Evolutionary conservation across 2,329 filamentous ascomycete genomes (phyloP).

Genomic region (Aspergillus quadrilineatus): DNA sequence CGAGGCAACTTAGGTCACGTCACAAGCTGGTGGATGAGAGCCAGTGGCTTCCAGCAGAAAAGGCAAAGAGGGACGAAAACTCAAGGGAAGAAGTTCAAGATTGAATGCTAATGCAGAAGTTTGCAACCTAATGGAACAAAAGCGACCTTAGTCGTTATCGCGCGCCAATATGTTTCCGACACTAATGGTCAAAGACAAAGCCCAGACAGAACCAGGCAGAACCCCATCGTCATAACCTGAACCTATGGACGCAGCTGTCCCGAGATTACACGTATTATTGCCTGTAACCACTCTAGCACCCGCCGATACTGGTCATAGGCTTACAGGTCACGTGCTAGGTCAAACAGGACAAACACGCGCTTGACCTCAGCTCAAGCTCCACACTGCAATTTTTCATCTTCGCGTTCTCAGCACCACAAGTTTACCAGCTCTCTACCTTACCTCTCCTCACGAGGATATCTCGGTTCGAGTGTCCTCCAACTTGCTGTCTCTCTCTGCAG

Average conservation of each 20-base stretch:
- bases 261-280: slow-evolving; percentile 3
- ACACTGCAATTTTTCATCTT: slow-evolving; percentile 33
- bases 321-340: neutral
- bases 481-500: slow-evolving; percentile 25
- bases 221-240: slow-evolving; percentile 30
- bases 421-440: slow-evolving; percentile 1
- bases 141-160: too few species aligned
- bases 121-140: neutral
- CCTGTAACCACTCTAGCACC: neutral
- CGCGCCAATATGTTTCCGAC: too few species aligned
- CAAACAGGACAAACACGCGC: slow-evolving; percentile 22
- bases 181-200: neutral
- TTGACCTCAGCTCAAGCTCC: slow-evolving; percentile 21
- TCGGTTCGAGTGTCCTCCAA: slow-evolving; percentile 29
- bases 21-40: slow-evolving; percentile 10
- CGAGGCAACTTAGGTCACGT: slow-evolving; percentile 11
- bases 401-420: slow-evolving; percentile 15
- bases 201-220: slow-evolving; percentile 36
- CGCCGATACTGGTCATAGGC: neutral
- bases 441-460: slow-evolving; percentile 19
- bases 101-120: neutral
- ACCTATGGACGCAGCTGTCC: neutral
- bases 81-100: neutral
- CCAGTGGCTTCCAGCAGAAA: slow-evolving; percentile 1
- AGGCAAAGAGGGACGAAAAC: neutral